A percentile compares a stretch with the other conserved stretches of the same genome.
Conservation (phyloP, 2,329 filamentous ascomycete species). For the Raffaelea albimanens region DNA sequence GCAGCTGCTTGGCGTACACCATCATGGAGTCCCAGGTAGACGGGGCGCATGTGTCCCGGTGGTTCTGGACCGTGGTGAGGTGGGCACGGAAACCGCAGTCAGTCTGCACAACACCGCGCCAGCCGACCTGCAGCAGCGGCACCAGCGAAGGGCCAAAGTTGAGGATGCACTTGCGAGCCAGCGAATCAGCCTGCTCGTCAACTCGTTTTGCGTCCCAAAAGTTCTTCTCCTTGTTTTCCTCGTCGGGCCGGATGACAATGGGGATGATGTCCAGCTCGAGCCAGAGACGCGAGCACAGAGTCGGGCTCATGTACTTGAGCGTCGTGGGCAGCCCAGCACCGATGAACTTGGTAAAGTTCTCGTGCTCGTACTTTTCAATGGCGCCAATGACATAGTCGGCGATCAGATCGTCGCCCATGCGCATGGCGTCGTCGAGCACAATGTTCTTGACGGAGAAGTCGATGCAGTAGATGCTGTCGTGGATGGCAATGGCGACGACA, state of each 20-base stretch:
- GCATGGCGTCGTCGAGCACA: constrained; percentile 28
- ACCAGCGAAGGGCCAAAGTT: constrained; percentile 64
- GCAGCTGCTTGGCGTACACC: constrained; percentile 53
- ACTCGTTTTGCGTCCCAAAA: constrained; percentile 50
- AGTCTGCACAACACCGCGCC: constrained; percentile 59
- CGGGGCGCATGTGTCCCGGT: constrained; percentile 49
- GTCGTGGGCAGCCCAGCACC: constrained; percentile 59
- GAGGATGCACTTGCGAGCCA: constrained; percentile 71
- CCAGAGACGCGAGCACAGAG: constrained; percentile 64
- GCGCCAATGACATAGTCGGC: constrained; percentile 50
- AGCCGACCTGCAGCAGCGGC: constrained; percentile 59
- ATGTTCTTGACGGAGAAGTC: constrained; percentile 61
- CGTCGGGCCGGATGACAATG: constrained; percentile 48
- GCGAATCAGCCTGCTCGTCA: constrained; percentile 74
- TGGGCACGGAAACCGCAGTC: constrained; percentile 57
- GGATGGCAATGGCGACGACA: constrained; percentile 57
- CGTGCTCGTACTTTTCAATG: constrained; percentile 49
- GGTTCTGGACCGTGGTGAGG: constrained; percentile 46
- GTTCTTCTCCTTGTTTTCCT: constrained; percentile 29
- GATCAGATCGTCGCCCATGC: constrained; percentile 35
- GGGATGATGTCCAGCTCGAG: constrained; percentile 67
- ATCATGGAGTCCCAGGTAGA: constrained; percentile 58
- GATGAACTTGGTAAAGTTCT: constrained; percentile 64
- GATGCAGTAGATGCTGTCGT: constrained; percentile 65
- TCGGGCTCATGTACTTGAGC: constrained; percentile 51